Percentiles rank a stretch among this genome's conserved stretches.
phyloP scores from a whole-genome alignment of 306 rosid species.

The Vigna trinervia region DNA sequence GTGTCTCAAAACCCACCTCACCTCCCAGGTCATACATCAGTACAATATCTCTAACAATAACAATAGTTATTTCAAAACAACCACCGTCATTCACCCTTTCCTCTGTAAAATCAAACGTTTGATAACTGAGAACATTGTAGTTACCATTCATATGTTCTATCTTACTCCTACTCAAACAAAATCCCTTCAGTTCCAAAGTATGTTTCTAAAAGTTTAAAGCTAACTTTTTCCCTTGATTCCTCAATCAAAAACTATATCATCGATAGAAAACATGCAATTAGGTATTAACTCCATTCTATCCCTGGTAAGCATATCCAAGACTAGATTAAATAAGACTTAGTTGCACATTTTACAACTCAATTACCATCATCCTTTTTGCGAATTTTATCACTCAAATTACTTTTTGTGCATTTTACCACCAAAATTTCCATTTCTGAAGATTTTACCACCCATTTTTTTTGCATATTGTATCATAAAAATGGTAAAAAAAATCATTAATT shows the following conservation, averaged over 20 bases:
- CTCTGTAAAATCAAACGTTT: not conserved
- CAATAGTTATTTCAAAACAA: not conserved
- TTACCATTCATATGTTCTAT: not conserved
- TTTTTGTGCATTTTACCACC: no score
- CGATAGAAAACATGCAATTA: not conserved
- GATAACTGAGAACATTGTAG: not conserved
- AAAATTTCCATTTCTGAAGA: no score
- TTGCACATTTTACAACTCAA: no score
- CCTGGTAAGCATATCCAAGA: not conserved
- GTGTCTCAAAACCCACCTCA: no score
- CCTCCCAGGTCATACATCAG: no score
- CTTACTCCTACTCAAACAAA: not conserved
- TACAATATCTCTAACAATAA: no score
- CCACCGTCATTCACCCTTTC: no score
- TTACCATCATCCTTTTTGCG: no score
- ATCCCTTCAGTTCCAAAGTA: not conserved
- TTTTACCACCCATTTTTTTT: no score
- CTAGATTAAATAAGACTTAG: not conserved
- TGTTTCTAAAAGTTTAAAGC: not conserved
- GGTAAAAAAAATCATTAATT: not conserved
- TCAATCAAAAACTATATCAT: not conserved
- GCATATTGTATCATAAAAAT: not conserved
- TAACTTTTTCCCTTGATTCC: not conserved
- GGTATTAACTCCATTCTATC: not conserved
- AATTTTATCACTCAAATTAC: no score